These are phyloP conservation scores for Vinca minor DNA, from an alignment of 257 asterid genomes.

Conservation along the genomic window DNA sequence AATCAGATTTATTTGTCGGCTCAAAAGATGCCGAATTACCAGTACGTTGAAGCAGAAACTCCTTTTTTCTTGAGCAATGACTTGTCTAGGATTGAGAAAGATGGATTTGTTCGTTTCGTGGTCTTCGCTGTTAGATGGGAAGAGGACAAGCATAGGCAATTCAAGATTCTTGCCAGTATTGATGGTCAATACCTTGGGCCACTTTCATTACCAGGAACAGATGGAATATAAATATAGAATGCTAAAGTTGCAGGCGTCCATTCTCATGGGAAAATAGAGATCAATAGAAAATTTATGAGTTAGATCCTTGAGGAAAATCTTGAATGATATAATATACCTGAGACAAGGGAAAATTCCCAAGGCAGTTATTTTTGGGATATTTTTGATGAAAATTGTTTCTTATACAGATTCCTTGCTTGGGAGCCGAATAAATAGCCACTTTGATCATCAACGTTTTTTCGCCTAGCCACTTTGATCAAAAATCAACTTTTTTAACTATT, in stretches of 20 bases:
- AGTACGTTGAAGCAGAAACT: constrained; percentile 25
- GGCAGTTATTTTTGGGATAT: too few relatives aligned
- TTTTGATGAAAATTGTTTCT: too few relatives aligned
- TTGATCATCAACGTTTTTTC: too few relatives aligned
- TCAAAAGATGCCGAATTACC: constrained; percentile 47
- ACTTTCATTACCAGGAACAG: constrained; percentile 49
- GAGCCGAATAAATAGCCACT: too few relatives aligned
- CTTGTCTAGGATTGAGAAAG: constrained; percentile 52
- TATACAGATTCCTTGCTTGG: too few relatives aligned
- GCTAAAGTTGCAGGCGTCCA: constrained; percentile 11
- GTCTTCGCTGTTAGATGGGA: constrained; percentile 53
- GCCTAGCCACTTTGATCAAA: too few relatives aligned
- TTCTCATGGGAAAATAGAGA: neutral
- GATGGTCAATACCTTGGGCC: constrained; percentile 68
- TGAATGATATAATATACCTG: too few relatives aligned
- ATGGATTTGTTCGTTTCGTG: constrained; percentile 39
- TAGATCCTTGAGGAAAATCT: too few relatives aligned
- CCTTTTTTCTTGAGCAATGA: constrained; percentile 35
- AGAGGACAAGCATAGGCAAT: constrained; percentile 30
- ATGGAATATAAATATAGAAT: constrained; percentile 50
- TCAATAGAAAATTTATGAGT: too few relatives aligned
- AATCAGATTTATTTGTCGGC: constrained; percentile 38
- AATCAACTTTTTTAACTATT: too few relatives aligned
- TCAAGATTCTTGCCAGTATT: constrained; percentile 52
- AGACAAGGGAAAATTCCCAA: too few relatives aligned